Conservation (phyloP, 345 rosid genomes). For the Gossypium turneri region DNA sequence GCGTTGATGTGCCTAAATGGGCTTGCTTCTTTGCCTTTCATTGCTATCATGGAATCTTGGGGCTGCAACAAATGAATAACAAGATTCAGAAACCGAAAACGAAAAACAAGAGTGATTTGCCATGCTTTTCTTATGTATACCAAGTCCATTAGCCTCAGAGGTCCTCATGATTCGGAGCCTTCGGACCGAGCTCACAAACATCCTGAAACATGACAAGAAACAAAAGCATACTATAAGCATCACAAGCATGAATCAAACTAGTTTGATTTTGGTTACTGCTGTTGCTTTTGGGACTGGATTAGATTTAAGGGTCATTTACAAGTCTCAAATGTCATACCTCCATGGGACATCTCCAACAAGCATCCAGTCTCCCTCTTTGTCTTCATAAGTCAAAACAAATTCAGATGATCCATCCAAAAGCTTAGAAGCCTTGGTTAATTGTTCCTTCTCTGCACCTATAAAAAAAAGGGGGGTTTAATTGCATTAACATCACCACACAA, state of each 20-base stretch:
- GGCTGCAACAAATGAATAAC: conserved; percentile 37
- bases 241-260: background rate
- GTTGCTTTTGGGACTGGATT: background rate
- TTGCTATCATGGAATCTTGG: conserved; percentile 57
- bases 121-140: conserved; percentile 31
- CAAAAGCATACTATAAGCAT: conserved; percentile 8
- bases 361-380: conserved; percentile 98
- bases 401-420: conserved; percentile 82
- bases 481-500: background rate
- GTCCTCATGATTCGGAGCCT: conserved; percentile 89
- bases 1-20: conserved; percentile 27
- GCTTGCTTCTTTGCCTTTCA: conserved; percentile 55
- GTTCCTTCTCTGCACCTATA: conserved; percentile 33
- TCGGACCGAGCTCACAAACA: conserved; percentile 72
- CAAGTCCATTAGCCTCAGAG: conserved; percentile 81
- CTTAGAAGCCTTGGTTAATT: conserved; percentile 35
- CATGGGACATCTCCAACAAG: conserved; percentile 98
- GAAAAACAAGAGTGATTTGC: background rate
- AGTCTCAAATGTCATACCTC: conserved; percentile 44
- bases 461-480: background rate
- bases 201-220: conserved; percentile 36
- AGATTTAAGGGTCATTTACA: background rate
- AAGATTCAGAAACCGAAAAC: background rate
- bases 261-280: background rate
- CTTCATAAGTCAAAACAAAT: conserved; percentile 87